phyloP scores from a whole-genome alignment of 768 basidiomycete species.

The Panellus pusillus region DNA sequence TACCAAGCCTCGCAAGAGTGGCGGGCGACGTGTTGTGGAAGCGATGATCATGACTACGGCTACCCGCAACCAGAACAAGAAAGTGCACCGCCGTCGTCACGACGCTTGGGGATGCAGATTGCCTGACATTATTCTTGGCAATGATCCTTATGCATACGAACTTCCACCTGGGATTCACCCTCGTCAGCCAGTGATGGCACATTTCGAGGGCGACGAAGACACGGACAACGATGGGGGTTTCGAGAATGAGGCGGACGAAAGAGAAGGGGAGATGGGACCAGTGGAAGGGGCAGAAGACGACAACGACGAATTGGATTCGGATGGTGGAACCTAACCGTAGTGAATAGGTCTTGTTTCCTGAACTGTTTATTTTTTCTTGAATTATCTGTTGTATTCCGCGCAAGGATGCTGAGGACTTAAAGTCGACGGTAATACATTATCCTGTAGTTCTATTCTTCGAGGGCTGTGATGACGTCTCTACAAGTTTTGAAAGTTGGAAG shows the following conservation, averaged over 20 bases:
- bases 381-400: slow-evolving; percentile 14
- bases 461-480: slow-evolving; percentile 21
- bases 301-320: slow-evolving; percentile 3
- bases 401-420: not conserved
- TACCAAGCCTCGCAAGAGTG: not conserved
- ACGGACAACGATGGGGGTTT: not conserved
- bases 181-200: too few species aligned
- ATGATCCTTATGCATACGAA: slow-evolving; percentile 16
- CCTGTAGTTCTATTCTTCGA: not conserved
- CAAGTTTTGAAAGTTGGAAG: slow-evolving; percentile 38
- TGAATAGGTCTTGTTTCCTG: slow-evolving; percentile 7
- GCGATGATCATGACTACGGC: not conserved
- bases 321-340: slow-evolving; percentile 5
- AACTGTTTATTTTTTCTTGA: slow-evolving; percentile 14
- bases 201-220: too few species aligned
- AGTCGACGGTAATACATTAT: not conserved
- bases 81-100: not conserved
- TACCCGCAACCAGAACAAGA: too few species aligned
- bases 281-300: not conserved
- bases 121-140: not conserved
- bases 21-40: not conserved
- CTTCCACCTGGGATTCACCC: not conserved
- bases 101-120: slow-evolving; percentile 10
- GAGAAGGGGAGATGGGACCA: not conserved
- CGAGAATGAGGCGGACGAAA: not conserved